Conservation (phyloP, 768 basidiomycete genomes). For the Termitomyces sp. region DNA sequence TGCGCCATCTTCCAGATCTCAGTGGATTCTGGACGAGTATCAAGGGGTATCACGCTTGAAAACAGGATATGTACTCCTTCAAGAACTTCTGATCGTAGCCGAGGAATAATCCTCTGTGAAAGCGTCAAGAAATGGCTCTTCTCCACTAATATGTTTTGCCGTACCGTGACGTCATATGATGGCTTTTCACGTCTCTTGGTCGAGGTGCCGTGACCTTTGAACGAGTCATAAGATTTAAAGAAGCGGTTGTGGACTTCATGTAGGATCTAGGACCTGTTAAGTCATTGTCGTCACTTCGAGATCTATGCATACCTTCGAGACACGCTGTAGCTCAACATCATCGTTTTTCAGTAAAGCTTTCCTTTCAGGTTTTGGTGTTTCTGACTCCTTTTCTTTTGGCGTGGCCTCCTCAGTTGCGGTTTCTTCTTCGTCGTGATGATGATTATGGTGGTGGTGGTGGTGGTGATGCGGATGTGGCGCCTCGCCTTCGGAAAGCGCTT, state of each 20-base stretch:
- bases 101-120: conserved; percentile 75
- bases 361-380: conserved; percentile 33
- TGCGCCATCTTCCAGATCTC: conserved; percentile 84
- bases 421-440: conserved; percentile 14
- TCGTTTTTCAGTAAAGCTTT: conserved; percentile 85
- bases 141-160: conserved; percentile 17
- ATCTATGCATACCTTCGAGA: conserved; percentile 57
- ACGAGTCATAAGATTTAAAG: conserved; percentile 59
- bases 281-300: not conserved
- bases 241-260: conserved; percentile 74
- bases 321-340: conserved; percentile 73
- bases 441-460: conserved; percentile 15
- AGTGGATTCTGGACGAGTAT: conserved; percentile 68
- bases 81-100: conserved; percentile 71
- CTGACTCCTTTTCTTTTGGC: conserved; percentile 12
- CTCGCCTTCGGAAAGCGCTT: conserved; percentile 53
- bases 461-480: conserved; percentile 22
- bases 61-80: conserved; percentile 80
- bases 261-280: conserved; percentile 51
- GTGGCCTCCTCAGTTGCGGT: conserved; percentile 13
- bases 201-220: conserved; percentile 22
- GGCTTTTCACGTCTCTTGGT: conserved; percentile 21
- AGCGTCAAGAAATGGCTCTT: not conserved
- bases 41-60: conserved; percentile 93
- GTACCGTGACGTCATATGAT: conserved; percentile 73